Percentiles rank a stretch among this genome's conserved stretches.
These are phyloP conservation scores for Otatea glauca DNA, from an alignment of 176 grass and related monocot species.

Conservation along the genomic window DNA sequence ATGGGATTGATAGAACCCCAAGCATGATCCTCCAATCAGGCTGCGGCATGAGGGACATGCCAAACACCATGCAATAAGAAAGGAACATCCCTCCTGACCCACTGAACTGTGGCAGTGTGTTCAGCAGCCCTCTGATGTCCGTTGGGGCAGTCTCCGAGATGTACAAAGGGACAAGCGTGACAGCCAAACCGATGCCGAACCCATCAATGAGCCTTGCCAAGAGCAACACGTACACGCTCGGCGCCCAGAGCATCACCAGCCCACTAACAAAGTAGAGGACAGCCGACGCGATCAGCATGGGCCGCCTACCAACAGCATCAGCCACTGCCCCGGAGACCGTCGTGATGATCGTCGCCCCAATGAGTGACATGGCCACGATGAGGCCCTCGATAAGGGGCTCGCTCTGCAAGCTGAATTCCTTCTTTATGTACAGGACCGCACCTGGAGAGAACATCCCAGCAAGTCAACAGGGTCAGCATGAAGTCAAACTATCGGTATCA, in stretches of 20 bases:
- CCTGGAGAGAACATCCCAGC: conserved; percentile 54
- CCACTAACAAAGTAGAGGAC: conserved; percentile 80
- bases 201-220: conserved; percentile 93
- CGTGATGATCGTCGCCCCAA: conserved; percentile 81
- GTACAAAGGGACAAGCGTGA: conserved; percentile 88
- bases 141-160: conserved; percentile 97
- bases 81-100: conserved; percentile 96
- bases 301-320: conserved; percentile 71
- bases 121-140: conserved; percentile 82
- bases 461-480: conserved; percentile 41
- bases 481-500: conserved; percentile 40
- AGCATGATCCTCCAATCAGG: conserved; percentile 97
- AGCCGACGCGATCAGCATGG: conserved; percentile 83
- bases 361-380: conserved; percentile 90
- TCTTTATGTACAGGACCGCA: conserved; percentile 88
- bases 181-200: conserved; percentile 81
- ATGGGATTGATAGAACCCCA: conserved; percentile 88
- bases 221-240: conserved; percentile 78
- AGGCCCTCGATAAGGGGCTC: conserved; percentile 87
- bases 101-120: conserved; percentile 91
- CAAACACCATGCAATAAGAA: conserved; percentile 98
- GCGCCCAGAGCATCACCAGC: conserved; percentile 92
- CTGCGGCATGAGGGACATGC: conserved; percentile 73
- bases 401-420: conserved; percentile 79
- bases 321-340: conserved; percentile 77